Percentiles rank a stretch among this genome's conserved stretches.
phyloP scores from a whole-genome alignment of 352 stramenopile genomes.

The Pythium scleroteichum region DNA sequence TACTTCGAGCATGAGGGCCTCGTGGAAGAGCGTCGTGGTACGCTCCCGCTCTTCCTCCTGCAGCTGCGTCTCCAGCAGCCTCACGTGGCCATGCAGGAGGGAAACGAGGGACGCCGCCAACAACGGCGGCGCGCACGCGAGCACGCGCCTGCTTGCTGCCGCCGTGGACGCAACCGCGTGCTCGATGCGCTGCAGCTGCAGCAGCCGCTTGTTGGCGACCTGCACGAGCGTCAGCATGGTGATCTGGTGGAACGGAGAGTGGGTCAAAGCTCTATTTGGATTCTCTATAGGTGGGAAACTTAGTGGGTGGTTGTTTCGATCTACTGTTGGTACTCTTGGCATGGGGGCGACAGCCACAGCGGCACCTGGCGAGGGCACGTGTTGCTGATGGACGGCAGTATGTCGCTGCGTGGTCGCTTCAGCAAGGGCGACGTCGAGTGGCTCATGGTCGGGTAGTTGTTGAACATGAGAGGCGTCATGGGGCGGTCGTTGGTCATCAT shows the following conservation, averaged over 20 bases:
- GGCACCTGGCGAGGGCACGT: constrained; percentile 17
- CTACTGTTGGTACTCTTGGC: constrained; percentile 7
- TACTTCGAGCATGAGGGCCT: no score
- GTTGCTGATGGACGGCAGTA: not conserved
- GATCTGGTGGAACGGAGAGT: not conserved
- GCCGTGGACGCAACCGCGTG: not conserved
- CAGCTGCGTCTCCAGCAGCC: not conserved
- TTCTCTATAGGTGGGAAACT: not conserved
- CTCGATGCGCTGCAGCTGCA: not conserved
- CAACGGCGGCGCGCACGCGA: no score
- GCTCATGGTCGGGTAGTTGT: constrained; percentile 4
- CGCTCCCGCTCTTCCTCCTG: not conserved
- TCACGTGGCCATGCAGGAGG: no score
- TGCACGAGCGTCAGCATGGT: not conserved
- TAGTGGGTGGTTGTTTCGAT: not conserved
- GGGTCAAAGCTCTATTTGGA: not conserved
- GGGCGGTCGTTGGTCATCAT: constrained; percentile 17
- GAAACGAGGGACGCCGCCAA: no score
- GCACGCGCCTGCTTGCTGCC: not conserved
- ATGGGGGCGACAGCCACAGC: constrained; percentile 22
- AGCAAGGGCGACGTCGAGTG: constrained; percentile 15
- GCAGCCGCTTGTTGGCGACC: not conserved
- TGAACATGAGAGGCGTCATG: constrained; percentile 21
- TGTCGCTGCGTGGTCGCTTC: constrained; percentile 16
- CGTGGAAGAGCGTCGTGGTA: not conserved